These are phyloP conservation scores for Yamadazyma nakazawae DNA, from an alignment of 805 yeast species.

Conservation along the genomic window DNA sequence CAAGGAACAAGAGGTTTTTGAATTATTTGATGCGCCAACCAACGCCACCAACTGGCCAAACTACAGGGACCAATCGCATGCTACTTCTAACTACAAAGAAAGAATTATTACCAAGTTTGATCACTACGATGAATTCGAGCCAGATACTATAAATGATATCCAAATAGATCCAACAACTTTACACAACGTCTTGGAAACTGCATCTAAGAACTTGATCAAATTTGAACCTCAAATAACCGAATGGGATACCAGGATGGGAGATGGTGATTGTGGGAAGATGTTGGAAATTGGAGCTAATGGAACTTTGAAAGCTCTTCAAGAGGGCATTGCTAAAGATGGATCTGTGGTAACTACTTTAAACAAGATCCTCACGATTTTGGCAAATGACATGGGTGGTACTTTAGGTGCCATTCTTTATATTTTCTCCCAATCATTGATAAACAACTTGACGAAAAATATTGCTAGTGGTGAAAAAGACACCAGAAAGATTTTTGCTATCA, in stretches of 20 bases:
- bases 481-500: conserved; percentile 18
- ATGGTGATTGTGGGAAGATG: conserved; percentile 43
- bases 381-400: conserved; percentile 40
- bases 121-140: conserved; percentile 20
- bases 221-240: conserved; percentile 35
- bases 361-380: conserved; percentile 23
- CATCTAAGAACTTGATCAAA: conserved; percentile 25
- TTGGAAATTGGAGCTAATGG: conserved; percentile 32
- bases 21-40: conserved; percentile 29
- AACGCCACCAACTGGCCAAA: conserved; percentile 30
- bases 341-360: conserved; percentile 23
- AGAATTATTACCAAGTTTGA: conserved; percentile 25
- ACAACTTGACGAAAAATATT: conserved; percentile 16
- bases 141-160: conserved; percentile 15
- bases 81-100: conserved; percentile 17
- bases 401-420: conserved; percentile 35
- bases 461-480: conserved; percentile 7
- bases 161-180: conserved; percentile 16
- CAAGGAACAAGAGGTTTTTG: conserved; percentile 20
- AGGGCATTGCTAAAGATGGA: conserved; percentile 20
- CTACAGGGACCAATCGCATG: conserved; percentile 11
- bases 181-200: conserved; percentile 17
- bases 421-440: conserved; percentile 24
- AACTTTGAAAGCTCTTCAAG: conserved; percentile 20
- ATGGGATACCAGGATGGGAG: conserved; percentile 44